Base-by-base conservation (phyloP, 2,329 filamentous ascomycete species). In the Ceratocystis huliohia region DNA sequence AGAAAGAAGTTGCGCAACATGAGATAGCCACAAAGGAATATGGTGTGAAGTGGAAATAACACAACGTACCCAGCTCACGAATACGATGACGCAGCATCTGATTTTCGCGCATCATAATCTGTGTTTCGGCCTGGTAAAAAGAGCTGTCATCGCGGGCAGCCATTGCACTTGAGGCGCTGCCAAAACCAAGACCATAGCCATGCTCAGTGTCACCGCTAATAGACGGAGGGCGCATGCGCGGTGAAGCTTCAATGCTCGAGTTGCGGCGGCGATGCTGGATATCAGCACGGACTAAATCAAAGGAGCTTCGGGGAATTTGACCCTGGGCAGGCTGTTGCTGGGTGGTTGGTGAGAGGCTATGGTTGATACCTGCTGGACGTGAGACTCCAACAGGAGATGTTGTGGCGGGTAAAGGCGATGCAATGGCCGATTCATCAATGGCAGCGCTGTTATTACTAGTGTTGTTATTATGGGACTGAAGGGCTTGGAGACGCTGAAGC, bases 81-180 rank as follows among this genome's bases (percentile, higher is more conserved):
- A 91, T 88, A 62, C 89, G 81, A 73, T 86, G 81, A 69, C 87
- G 85, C 64, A 93, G 77, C 88, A 93, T 91, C 75, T 92, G 88
- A 70, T 92, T 93, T 77, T 92, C 89, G 30, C 89, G 80, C 25
- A 85, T 82, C 71, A 93, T 75, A 76, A 84, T 91, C 75, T 90
- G 87, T 1, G 88, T 90, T 76, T 93, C 89, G 3, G 88, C 88
- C 74, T 91, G 88, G 72, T 92, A 92, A 73, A 91, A 91, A 0
- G 87, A 86, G 69, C 82, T 86, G 73, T 92, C 88, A 71, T 91
- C 88, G 20, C 88, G 79, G 6, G 82, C 82, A n/a, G 82, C 82
- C 1, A 88, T 57, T 2, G 53, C 10, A 13, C 8, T 22, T 78
- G 57, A 57, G 48, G 44, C n/a, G 10, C n/a, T 30, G 17, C 61